A percentile compares a stretch with the other conserved stretches of the same genome.
Conservation (phyloP, 148 eudicot genomes). For the Suaeda aralocaspica region DNA sequence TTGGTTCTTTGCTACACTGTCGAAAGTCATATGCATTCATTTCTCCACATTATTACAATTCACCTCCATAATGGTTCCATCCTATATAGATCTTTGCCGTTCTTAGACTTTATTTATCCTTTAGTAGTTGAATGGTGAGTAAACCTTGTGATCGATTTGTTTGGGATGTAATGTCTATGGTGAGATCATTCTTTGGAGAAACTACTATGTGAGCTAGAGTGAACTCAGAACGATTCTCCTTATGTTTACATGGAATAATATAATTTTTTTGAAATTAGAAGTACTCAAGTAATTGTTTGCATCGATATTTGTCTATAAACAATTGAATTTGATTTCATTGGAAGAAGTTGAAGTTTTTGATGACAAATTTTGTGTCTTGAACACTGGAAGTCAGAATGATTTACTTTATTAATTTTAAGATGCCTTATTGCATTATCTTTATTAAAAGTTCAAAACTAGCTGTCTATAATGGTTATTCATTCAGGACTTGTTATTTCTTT, state of each 20-base stretch:
- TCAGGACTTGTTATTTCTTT: neutral
- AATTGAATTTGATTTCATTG: too few species aligned
- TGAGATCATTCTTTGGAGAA: too few species aligned
- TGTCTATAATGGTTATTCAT: neutral
- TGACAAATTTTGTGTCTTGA: neutral
- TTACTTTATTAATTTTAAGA: too few species aligned
- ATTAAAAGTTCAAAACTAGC: too few species aligned
- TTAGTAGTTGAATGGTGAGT: neutral
- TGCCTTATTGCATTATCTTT: neutral
- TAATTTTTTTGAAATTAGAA: neutral
- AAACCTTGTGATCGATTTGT: neutral
- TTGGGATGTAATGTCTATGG: too few species aligned
- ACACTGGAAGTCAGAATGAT: neutral
- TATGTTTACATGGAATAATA: neutral
- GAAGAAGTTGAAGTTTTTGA: neutral
- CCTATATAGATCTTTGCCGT: neutral
- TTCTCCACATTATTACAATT: too few species aligned
- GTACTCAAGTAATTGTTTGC: neutral
- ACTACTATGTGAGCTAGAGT: neutral
- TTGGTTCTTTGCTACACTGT: too few species aligned
- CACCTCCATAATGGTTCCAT: too few species aligned
- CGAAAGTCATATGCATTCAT: too few species aligned
- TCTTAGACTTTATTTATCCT: too few species aligned
- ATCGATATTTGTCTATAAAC: neutral
- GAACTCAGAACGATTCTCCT: neutral